phyloP scores from a whole-genome alignment of 2,329 filamentous ascomycete genomes.

The Phialocephala subalpina region DNA sequence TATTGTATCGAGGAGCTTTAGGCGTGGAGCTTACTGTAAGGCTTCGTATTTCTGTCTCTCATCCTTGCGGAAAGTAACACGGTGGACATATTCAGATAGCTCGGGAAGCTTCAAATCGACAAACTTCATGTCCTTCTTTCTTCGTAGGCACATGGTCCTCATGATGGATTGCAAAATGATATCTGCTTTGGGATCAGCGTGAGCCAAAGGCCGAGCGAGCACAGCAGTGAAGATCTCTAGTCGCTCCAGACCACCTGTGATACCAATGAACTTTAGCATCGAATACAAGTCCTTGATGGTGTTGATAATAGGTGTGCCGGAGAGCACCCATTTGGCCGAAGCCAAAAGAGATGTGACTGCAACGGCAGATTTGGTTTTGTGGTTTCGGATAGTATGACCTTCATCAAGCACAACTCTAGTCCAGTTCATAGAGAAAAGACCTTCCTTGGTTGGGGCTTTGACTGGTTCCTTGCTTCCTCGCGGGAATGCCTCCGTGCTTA shows the following conservation, averaged over 20 bases:
- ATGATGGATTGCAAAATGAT: constrained; percentile 78
- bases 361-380: constrained; percentile 73
- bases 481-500: constrained; percentile 70
- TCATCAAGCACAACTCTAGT: constrained; percentile 83
- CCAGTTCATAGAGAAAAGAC: constrained; percentile 74
- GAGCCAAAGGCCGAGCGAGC: constrained; percentile 72
- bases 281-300: constrained; percentile 83
- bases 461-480: constrained; percentile 52
- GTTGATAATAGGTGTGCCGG: constrained; percentile 86
- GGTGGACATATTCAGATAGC: constrained; percentile 80
- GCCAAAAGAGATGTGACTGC: constrained; percentile 74
- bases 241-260: constrained; percentile 79
- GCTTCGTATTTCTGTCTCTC: constrained; percentile 82
- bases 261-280: constrained; percentile 77
- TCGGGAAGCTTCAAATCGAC: constrained; percentile 81
- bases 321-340: constrained; percentile 79
- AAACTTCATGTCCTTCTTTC: constrained; percentile 89
- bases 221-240: constrained; percentile 76
- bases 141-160: constrained; percentile 79
- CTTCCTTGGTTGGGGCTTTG: constrained; percentile 50
- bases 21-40: constrained; percentile 60
- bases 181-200: constrained; percentile 64
- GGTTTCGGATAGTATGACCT: constrained; percentile 83
- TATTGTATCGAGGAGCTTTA: neutral
- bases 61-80: constrained; percentile 74